These are phyloP conservation scores for Eragrostis curvula DNA, from an alignment of 176 grass and related monocot genomes.

Conservation along the genomic window DNA sequence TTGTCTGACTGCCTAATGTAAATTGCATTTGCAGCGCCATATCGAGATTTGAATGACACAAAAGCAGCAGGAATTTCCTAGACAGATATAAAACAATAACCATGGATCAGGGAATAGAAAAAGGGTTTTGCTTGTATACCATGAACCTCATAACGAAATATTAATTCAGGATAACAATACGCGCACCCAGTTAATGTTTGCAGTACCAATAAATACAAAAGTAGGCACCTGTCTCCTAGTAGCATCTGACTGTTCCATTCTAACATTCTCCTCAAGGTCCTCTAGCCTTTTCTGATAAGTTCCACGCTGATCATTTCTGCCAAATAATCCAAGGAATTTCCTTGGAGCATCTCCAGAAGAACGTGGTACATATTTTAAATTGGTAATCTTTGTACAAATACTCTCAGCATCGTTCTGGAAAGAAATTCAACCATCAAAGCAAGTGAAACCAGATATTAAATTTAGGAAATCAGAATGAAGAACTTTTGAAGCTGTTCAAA, in stretches of 20 bases:
- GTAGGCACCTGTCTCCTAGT: conserved; percentile 65
- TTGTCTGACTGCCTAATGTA: conserved; percentile 79
- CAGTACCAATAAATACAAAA: conserved; percentile 2
- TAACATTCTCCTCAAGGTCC: conserved; percentile 88
- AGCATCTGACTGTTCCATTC: conserved; percentile 76
- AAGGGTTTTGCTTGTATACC: neutral
- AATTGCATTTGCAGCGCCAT: conserved; percentile 71
- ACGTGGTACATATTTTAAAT: conserved; percentile 57
- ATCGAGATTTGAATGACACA: conserved; percentile 87
- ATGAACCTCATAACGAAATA: conserved; percentile 23
- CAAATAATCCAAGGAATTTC: conserved; percentile 75
- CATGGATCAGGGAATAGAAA: conserved; percentile 21
- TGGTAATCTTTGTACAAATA: conserved; percentile 70
- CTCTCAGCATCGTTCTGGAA: conserved; percentile 80
- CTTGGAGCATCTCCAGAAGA: conserved; percentile 38
- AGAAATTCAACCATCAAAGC: conserved; percentile 41
- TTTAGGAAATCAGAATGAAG: conserved; percentile 27
- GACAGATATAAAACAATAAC: conserved; percentile 30
- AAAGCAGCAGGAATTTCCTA: conserved; percentile 87
- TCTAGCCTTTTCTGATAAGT: conserved; percentile 77
- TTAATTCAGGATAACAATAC: neutral
- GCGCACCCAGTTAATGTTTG: neutral
- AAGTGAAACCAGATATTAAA: conserved; percentile 15
- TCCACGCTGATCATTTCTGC: conserved; percentile 54
- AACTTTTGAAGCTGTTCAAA: conserved; percentile 4